Conservation (phyloP, 805 yeast species). For the Komagataella mondaviorum region DNA sequence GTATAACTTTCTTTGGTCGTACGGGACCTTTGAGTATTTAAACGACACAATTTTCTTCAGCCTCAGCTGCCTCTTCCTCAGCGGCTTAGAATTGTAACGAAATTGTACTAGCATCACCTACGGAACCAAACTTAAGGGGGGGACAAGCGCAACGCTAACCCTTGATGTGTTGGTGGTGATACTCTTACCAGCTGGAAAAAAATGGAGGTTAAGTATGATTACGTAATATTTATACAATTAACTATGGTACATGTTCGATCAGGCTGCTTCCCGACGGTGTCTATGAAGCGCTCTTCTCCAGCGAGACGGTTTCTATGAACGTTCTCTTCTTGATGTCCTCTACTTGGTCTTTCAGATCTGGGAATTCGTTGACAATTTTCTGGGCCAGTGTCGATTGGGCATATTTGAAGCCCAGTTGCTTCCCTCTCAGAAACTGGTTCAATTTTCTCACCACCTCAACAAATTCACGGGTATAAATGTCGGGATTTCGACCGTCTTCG, state of each 20-base stretch:
- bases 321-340: slow-evolving; percentile 40
- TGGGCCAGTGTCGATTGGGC: slow-evolving; percentile 55
- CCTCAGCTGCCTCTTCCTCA: neutral
- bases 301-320: neutral
- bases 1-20: neutral
- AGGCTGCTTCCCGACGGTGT: neutral
- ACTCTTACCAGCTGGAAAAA: neutral
- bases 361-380: slow-evolving; percentile 65
- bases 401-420: slow-evolving; percentile 43
- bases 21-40: neutral
- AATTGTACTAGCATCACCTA: neutral
- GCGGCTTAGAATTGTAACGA: neutral
- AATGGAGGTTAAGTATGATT: neutral
- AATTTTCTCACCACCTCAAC: slow-evolving; percentile 86
- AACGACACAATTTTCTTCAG: neutral
- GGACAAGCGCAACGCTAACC: neutral
- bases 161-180: neutral
- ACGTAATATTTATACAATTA: neutral
- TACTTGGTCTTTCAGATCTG: slow-evolving; percentile 51
- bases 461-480: slow-evolving; percentile 92
- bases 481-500: slow-evolving; percentile 95
- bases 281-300: neutral
- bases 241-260: neutral
- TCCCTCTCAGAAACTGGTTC: slow-evolving; percentile 80
- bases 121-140: neutral